Conservation (phyloP, 768 basidiomycete species). For the Imleria badia region DNA sequence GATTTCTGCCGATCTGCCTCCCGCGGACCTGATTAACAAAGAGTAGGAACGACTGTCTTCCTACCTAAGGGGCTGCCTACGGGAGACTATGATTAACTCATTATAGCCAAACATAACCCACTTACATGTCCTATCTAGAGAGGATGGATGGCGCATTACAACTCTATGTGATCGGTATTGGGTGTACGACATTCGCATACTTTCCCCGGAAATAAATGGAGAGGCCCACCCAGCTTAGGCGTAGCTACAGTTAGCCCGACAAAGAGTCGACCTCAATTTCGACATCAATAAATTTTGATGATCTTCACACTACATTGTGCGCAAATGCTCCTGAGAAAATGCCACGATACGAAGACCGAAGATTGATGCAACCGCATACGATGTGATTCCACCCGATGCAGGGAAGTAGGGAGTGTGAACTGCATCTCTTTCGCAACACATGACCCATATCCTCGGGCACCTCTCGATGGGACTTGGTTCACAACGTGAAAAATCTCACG, state of each 20-base stretch:
- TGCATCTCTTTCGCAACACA: background rate
- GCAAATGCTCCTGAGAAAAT: background rate
- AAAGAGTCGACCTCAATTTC: background rate
- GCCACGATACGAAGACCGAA: background rate
- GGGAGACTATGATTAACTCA: too few relatives aligned
- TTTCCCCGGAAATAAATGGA: background rate
- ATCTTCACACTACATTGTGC: background rate
- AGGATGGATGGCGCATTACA: too few relatives aligned
- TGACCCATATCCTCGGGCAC: background rate
- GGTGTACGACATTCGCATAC: background rate
- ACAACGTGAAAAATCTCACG: slow-evolving; percentile 1
- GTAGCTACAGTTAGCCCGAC: background rate
- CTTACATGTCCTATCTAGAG: background rate
- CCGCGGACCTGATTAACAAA: too few relatives aligned
- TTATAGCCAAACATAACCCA: background rate
- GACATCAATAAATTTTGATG: background rate
- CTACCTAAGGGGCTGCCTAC: too few relatives aligned
- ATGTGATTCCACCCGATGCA: background rate
- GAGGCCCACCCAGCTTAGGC: background rate
- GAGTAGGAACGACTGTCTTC: too few relatives aligned
- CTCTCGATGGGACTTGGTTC: background rate
- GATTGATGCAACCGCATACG: background rate
- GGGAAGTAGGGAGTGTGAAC: background rate
- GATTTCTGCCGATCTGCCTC: background rate
- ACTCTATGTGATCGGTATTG: background rate